Conservation (phyloP, 768 basidiomycete genomes). For the Lepiota venenata region DNA sequence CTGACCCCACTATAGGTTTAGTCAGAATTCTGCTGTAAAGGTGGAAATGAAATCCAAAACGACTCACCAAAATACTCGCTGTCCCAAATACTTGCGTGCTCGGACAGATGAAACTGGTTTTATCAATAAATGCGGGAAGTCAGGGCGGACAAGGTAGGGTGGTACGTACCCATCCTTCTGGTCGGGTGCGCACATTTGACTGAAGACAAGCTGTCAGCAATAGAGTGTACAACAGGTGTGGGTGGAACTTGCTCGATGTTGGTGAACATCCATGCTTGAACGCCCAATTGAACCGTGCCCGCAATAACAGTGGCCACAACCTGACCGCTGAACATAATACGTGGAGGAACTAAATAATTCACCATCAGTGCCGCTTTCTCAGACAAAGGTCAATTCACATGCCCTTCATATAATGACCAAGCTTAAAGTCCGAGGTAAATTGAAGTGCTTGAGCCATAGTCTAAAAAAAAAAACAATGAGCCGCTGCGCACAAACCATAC, state of each 20-base stretch:
- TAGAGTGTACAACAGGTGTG: slow-evolving; percentile 2
- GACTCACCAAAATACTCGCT: slow-evolving; percentile 55
- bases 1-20: slow-evolving; percentile 30
- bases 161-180: slow-evolving; percentile 40
- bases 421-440: slow-evolving; percentile 63
- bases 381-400: slow-evolving; percentile 35
- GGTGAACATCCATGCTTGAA: slow-evolving; percentile 64
- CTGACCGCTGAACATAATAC: slow-evolving; percentile 52
- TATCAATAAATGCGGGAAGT: not conserved
- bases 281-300: slow-evolving; percentile 63
- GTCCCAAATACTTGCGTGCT: slow-evolving; percentile 50
- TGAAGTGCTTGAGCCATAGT: slow-evolving; percentile 57
- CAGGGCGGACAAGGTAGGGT: not conserved
- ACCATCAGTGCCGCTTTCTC: not conserved
- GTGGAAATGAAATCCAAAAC: not conserved
- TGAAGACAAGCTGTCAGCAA: slow-evolving; percentile 12
- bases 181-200: slow-evolving; percentile 41
- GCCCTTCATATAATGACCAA: slow-evolving; percentile 73
- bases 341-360: slow-evolving; percentile 43
- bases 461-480: slow-evolving; percentile 10
- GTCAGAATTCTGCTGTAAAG: not conserved
- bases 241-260: slow-evolving; percentile 32
- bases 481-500: not conserved
- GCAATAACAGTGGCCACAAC: slow-evolving; percentile 55
- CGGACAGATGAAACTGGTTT: slow-evolving; percentile 46